Conservation (phyloP, 2,329 filamentous ascomycete genomes). For the Neofusicoccum ribis region DNA sequence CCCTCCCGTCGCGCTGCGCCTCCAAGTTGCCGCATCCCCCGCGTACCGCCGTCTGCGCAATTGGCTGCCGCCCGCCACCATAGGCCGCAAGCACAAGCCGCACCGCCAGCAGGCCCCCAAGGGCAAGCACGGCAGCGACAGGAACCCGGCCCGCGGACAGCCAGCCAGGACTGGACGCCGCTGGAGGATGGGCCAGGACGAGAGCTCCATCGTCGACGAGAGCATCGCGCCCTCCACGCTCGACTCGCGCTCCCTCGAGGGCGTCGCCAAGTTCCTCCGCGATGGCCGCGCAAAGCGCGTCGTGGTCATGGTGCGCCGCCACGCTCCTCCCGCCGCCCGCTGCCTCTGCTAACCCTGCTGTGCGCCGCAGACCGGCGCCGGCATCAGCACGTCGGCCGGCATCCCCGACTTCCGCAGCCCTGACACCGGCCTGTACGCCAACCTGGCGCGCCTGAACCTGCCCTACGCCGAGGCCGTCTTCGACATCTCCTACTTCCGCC, state of each 20-base stretch:
- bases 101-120: constrained; percentile 35
- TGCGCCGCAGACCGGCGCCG: constrained; percentile 68
- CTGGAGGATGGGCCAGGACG: constrained; percentile 81
- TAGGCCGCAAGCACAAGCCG: constrained; percentile 53
- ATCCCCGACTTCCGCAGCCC: constrained; percentile 96
- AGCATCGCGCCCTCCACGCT: constrained; percentile 66
- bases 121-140: constrained; percentile 28
- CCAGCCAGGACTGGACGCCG: constrained; percentile 25
- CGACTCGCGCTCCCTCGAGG: constrained; percentile 66
- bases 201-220: constrained; percentile 69
- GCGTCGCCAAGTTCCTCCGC: constrained; percentile 78
- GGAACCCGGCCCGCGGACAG: constrained; percentile 26
- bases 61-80: constrained; percentile 34
- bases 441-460: constrained; percentile 80
- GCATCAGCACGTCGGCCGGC: constrained; percentile 71
- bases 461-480: constrained; percentile 93
- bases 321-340: not conserved
- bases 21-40: not conserved
- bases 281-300: constrained; percentile 67
- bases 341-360: not conserved
- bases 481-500: constrained; percentile 83
- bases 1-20: no score
- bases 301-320: constrained; percentile 68
- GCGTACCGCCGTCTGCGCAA: not conserved
- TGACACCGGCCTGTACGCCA: constrained; percentile 89